phyloP scores from a whole-genome alignment of 1,284 basidiomycete genomes.

The Ustilago curta region DNA sequence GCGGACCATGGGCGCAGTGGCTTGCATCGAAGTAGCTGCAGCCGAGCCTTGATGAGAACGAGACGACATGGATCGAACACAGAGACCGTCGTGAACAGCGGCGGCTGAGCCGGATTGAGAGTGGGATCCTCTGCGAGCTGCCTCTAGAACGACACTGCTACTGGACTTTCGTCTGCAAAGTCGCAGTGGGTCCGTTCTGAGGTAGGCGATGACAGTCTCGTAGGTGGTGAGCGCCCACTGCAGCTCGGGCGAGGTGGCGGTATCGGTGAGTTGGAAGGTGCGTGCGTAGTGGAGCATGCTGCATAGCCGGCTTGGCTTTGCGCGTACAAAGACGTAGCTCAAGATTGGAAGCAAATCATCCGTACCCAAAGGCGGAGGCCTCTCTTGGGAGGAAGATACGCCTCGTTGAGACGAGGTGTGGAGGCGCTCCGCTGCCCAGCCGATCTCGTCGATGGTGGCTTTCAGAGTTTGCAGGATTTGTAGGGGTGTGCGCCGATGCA shows the following conservation, averaged over 20 bases:
- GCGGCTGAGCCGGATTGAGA: slow-evolving; percentile 6
- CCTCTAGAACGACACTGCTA: slow-evolving; percentile 9
- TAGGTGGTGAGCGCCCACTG: slow-evolving; percentile 45
- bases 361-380: slow-evolving; percentile 26
- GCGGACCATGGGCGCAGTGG: slow-evolving; percentile 9
- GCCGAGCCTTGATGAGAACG: slow-evolving; percentile 24
- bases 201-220: slow-evolving; percentile 45
- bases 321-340: slow-evolving; percentile 38
- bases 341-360: slow-evolving; percentile 47
- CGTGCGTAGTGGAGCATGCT: slow-evolving; percentile 50
- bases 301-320: slow-evolving; percentile 19
- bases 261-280: slow-evolving; percentile 38
- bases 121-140: slow-evolving; percentile 8
- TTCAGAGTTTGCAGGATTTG: slow-evolving; percentile 40
- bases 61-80: slow-evolving; percentile 22
- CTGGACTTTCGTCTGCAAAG: slow-evolving; percentile 25
- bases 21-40: slow-evolving; percentile 19
- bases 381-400: slow-evolving; percentile 5
- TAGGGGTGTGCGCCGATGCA: slow-evolving; percentile 40
- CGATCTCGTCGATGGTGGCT: slow-evolving; percentile 43
- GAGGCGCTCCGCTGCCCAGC: slow-evolving; percentile 22
- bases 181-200: slow-evolving; percentile 37
- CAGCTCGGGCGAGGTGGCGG: slow-evolving; percentile 27
- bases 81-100: slow-evolving; percentile 9
- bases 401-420: slow-evolving; percentile 13